Evolutionary conservation across 148 eudicot genomes (phyloP).

Genomic region (Camellia japonica): DNA sequence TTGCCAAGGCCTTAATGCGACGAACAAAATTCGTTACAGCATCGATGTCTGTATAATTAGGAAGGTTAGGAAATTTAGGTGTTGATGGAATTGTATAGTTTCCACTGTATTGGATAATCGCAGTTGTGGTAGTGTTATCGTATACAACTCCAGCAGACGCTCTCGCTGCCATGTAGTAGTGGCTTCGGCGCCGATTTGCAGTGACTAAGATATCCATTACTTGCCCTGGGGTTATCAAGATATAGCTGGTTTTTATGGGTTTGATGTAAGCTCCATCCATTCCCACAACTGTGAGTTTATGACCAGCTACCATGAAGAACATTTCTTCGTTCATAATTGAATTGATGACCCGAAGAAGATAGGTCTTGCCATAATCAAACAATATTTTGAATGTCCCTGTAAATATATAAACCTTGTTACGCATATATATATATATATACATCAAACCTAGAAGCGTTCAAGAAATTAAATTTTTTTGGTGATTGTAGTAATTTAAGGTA

Average conservation of each 20-base stretch:
- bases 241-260: not conserved
- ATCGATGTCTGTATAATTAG: conserved; percentile 5
- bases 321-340: conserved; percentile 21
- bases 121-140: conserved; percentile 26
- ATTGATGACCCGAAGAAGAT: conserved; percentile 16
- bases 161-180: conserved; percentile 24
- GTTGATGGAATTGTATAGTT: not conserved
- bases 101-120: conserved; percentile 10
- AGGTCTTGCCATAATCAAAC: conserved; percentile 2
- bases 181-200: not conserved
- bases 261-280: not conserved
- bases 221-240: not conserved
- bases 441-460: too few relatives aligned
- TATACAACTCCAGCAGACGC: conserved; percentile 7
- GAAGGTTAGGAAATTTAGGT: conserved; percentile 16
- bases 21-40: conserved; percentile 11
- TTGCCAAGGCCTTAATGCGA: conserved; percentile 7
- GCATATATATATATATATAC: too few relatives aligned
- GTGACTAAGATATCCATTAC: not conserved
- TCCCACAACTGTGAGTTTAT: not conserved
- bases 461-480: too few relatives aligned
- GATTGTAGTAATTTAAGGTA: too few relatives aligned
- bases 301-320: conserved; percentile 19
- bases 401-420: not conserved
- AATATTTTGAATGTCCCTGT: conserved; percentile 10